Conservation (phyloP, 495 filamentous ascomycete genomes). For the Penicillium diatomitis region DNA sequence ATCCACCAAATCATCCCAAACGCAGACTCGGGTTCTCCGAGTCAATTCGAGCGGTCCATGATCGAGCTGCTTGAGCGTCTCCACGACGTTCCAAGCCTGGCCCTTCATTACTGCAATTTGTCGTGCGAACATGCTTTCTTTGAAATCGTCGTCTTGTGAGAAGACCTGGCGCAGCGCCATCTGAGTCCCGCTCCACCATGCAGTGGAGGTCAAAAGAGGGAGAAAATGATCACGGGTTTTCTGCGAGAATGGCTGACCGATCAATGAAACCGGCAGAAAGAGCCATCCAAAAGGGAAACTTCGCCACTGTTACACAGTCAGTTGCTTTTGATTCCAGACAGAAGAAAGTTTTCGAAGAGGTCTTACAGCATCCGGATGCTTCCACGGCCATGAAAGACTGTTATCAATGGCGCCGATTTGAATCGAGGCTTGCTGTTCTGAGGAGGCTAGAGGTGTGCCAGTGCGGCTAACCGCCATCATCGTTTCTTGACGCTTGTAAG, state of each 20-base stretch:
- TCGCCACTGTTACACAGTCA: conserved; percentile 47
- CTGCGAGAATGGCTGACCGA: conserved; percentile 91
- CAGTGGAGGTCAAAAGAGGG: conserved; percentile 80
- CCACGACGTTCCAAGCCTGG: conserved; percentile 97
- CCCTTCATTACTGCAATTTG: conserved; percentile 99
- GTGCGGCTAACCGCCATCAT: conserved; percentile 70
- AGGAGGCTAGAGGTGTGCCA: conserved; percentile 41
- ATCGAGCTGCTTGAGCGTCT: conserved; percentile 84
- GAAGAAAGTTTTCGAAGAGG: background rate
- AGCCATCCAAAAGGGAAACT: conserved; percentile 98
- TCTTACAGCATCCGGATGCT: conserved; percentile 86
- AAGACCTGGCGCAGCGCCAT: conserved; percentile 75
- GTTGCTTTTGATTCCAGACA: background rate
- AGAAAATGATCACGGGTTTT: conserved; percentile 90
- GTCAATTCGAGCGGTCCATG: conserved; percentile 93
- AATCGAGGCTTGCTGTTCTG: conserved; percentile 49
- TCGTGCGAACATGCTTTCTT: conserved; percentile 93
- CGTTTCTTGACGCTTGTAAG: conserved; percentile 70
- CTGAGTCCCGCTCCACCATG: conserved; percentile 96
- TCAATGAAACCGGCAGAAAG: conserved; percentile 91
- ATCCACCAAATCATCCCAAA: conserved; percentile 97
- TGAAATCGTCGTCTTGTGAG: conserved; percentile 86
- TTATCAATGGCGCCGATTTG: conserved; percentile 94
- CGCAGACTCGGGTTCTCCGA: conserved; percentile 78
- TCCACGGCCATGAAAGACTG: conserved; percentile 97